Evolutionary conservation across 2,329 filamentous ascomycete genomes (phyloP).

Genomic region (Boeremia exigua): DNA sequence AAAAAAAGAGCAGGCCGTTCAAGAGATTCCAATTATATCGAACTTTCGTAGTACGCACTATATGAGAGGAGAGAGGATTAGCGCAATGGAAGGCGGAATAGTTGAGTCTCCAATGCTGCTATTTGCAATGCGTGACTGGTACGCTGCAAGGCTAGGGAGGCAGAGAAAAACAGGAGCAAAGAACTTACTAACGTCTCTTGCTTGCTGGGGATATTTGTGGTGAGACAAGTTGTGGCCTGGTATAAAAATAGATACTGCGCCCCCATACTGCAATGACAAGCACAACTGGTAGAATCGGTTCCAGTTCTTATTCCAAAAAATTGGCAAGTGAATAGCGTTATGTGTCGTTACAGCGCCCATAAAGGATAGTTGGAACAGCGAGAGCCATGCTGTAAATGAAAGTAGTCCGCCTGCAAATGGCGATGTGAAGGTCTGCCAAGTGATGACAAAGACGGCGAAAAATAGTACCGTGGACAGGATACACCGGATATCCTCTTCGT

Average conservation of each 20-base stretch:
- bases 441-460: background rate
- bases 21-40: conserved; percentile 1
- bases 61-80: background rate
- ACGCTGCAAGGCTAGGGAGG: background rate
- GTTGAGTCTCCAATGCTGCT: background rate
- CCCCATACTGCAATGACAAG: conserved; percentile 2
- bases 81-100: background rate
- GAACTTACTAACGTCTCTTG: conserved; percentile 5
- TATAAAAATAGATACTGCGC: conserved; percentile 2
- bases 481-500: conserved; percentile 1
- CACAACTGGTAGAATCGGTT: conserved; percentile 1
- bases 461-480: background rate
- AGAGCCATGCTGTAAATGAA: background rate
- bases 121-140: background rate
- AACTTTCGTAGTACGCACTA: conserved; percentile 3
- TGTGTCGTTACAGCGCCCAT: conserved; percentile 2
- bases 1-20: conserved; percentile 2
- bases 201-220: conserved; percentile 3
- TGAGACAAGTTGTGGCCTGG: conserved; percentile 2
- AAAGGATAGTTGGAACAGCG: conserved; percentile 1
- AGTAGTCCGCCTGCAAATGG: background rate
- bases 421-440: background rate
- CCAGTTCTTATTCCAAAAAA: conserved; percentile 1
- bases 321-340: conserved; percentile 1
- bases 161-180: background rate